A percentile compares a stretch with the other conserved stretches of the same genome.
Conservation (phyloP, 176 grass and related monocot species). For the Eragrostis nindensis region DNA sequence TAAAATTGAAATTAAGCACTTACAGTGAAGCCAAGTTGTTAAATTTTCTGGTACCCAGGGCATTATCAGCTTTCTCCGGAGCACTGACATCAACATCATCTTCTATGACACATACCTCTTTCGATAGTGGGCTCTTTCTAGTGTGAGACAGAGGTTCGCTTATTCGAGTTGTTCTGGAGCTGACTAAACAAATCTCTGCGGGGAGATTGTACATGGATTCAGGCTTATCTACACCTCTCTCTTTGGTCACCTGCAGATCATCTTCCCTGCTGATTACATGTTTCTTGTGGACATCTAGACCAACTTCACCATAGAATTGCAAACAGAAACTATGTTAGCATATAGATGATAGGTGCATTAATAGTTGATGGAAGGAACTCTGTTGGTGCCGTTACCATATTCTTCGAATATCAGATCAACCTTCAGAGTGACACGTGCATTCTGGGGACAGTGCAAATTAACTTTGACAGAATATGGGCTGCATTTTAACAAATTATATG, state of each 20-base stretch:
- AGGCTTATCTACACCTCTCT: slow-evolving; percentile 30
- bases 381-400: slow-evolving; percentile 62
- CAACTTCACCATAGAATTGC: slow-evolving; percentile 60
- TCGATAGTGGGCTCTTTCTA: slow-evolving; percentile 60
- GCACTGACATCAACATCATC: slow-evolving; percentile 45
- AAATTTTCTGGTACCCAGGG: slow-evolving; percentile 45
- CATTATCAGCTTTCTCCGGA: slow-evolving; percentile 45
- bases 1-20: slow-evolving; percentile 35
- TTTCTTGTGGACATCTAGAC: slow-evolving; percentile 84
- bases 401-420: slow-evolving; percentile 91
- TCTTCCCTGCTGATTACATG: slow-evolving; percentile 64
- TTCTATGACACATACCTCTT: slow-evolving; percentile 79
- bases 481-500: slow-evolving; percentile 47
- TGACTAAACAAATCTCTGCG: slow-evolving; percentile 51
- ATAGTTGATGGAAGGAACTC: slow-evolving; percentile 28
- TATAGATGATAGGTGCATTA: slow-evolving; percentile 6
- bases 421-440: slow-evolving; percentile 76
- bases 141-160: slow-evolving; percentile 14
- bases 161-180: slow-evolving; percentile 47
- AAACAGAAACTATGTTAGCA: slow-evolving; percentile 39
- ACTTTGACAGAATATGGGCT: slow-evolving; percentile 80
- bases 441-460: slow-evolving; percentile 62
- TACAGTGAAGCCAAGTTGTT: slow-evolving; percentile 57
- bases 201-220: slow-evolving; percentile 43
- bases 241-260: slow-evolving; percentile 41